phyloP scores from a whole-genome alignment of 345 rosid species.

The Gossypium australe region DNA sequence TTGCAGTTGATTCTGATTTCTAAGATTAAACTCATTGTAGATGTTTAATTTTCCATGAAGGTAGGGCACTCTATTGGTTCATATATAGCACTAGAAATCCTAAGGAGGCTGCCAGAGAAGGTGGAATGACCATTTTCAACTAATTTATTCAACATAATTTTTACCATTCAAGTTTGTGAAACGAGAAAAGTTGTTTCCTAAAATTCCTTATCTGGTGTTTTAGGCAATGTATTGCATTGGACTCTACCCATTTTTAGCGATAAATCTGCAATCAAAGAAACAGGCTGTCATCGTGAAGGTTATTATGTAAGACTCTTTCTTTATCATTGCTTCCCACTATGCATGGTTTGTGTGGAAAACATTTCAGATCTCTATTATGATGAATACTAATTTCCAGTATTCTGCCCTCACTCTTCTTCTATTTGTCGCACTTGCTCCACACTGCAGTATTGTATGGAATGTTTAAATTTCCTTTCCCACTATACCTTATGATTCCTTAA shows the following conservation, averaged over 20 bases:
- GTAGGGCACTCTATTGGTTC: slow-evolving; percentile 91
- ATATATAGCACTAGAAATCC: slow-evolving; percentile 54
- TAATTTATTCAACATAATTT: slow-evolving; percentile 7
- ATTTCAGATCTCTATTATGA: neutral
- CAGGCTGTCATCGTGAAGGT: slow-evolving; percentile 50
- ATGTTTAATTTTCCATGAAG: slow-evolving; percentile 31
- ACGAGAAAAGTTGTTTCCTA: neutral
- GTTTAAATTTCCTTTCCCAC: neutral
- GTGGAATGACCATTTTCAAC: slow-evolving; percentile 25
- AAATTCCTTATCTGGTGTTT: slow-evolving; percentile 10
- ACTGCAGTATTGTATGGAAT: neutral
- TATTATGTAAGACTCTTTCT: slow-evolving; percentile 41
- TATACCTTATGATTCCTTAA: neutral
- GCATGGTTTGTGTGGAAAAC: neutral
- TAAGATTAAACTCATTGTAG: neutral
- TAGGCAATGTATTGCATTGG: slow-evolving; percentile 57
- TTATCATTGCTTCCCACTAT: neutral
- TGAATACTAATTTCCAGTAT: neutral
- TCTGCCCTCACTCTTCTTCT: neutral
- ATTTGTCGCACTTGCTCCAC: neutral
- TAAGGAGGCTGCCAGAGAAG: slow-evolving; percentile 50
- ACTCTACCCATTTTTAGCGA: slow-evolving; percentile 69
- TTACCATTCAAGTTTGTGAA: neutral
- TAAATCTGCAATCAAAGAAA: slow-evolving; percentile 47
- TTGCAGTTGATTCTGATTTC: slow-evolving; percentile 1